Base-by-base conservation (phyloP, 768 basidiomycete genomes). In the Pholiota conissans region DNA sequence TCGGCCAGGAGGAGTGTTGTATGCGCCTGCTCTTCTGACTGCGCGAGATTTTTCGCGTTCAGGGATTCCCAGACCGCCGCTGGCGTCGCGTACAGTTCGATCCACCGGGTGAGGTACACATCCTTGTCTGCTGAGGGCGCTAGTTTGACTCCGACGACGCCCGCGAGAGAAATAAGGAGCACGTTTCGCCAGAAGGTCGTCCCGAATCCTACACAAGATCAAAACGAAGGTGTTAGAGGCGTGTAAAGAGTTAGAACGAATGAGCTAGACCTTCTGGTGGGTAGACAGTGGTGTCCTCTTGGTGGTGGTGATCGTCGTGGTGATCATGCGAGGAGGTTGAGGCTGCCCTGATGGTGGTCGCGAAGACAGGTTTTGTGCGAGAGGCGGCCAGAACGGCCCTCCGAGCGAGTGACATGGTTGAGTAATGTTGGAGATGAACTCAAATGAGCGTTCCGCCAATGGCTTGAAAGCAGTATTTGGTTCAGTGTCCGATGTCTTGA, bases 131-230 rank as follows among this genome's bases (percentile, higher is more conserved):
- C 79, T 53, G 78, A 73, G 0, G 90, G 90, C 3, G 88, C 86
- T 65, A 77, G 87, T 70, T 90, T 90, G 75, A 88, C 87, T 59
- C 81, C 80, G 10, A 77, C 81, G 40, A 77, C 82, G 40, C 73
- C 79, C 8, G 77, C 73, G 39, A 86, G 56, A 13, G 82, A 77
- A 22, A 78, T 70, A 22, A 90, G 58, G 35, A 86, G 63, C 2
- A 83, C 80, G 59, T 85, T 86, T 34, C 84, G 75, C 91, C 91
- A 92, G 67, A 87, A 80, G 20, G 84, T 75, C 29, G 80, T 82
- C 26, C 74, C 71, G 67, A 92, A 92, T 28, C 80, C 91, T 89
- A 57, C 16, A 49, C 24, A 5, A 8, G 13, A 45, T 39, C 16
- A 16, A 30, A 54, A 28, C 2, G 22, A 45, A 18, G 24, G 49